Percentiles rank a stretch among this genome's conserved stretches.
Conservation (phyloP, 2,329 filamentous ascomycete genomes). For the Reticulascus tulasneorum region DNA sequence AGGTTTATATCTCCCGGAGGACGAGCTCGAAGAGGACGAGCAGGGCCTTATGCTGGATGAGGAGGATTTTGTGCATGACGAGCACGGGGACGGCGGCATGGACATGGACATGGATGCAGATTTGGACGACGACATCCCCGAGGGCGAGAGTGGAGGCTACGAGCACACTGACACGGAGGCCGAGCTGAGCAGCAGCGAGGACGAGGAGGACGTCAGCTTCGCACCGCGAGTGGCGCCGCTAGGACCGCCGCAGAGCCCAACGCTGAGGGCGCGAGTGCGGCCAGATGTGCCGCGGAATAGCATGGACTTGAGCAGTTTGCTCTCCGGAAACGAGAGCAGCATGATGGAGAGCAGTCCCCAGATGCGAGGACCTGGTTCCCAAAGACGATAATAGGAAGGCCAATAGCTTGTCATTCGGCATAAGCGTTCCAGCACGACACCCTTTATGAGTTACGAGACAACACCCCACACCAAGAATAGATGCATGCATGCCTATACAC, state of each 20-base stretch:
- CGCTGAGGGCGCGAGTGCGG: constrained; percentile 25
- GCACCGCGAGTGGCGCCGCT: constrained; percentile 29
- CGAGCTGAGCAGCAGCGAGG: constrained; percentile 47
- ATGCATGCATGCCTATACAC: too few species aligned
- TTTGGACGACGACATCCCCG: constrained; percentile 67
- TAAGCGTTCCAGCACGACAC: too few species aligned
- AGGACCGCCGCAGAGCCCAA: constrained; percentile 33
- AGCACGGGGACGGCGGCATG: constrained; percentile 21
- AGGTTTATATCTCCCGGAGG: constrained; percentile 49
- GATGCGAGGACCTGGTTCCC: too few species aligned
- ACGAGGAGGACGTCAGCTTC: constrained; percentile 32
- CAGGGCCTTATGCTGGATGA: constrained; percentile 59
- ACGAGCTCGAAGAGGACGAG: constrained; percentile 52
- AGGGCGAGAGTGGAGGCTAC: constrained; percentile 58
- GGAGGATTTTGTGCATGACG: constrained; percentile 46
- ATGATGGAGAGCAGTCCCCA: constrained; percentile 53
- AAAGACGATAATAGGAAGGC: too few species aligned
- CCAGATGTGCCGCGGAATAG: constrained; percentile 32
- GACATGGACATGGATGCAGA: constrained; percentile 63
- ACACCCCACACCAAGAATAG: too few species aligned
- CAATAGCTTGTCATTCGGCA: too few species aligned
- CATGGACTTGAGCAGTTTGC: constrained; percentile 52
- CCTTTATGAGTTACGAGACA: too few species aligned
- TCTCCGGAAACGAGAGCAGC: constrained; percentile 56
- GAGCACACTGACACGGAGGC: constrained; percentile 76